A percentile compares a stretch with the other conserved stretches of the same genome.
Conservation (phyloP, 352 stramenopile genomes). For the Pythium scleroteichum region DNA sequence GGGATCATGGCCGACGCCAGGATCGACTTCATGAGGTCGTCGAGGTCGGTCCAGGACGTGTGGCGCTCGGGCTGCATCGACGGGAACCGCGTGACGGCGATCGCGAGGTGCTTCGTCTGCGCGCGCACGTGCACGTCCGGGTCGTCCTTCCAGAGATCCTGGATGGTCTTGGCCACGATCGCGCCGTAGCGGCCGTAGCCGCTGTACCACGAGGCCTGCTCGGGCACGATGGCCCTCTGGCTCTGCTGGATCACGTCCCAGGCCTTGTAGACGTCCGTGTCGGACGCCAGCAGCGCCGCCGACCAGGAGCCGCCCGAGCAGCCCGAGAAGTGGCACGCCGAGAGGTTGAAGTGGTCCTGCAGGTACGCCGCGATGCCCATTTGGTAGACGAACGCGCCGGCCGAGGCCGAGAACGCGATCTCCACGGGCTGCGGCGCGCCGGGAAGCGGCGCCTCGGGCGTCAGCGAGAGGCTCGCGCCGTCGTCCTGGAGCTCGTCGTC, state of each 20-base stretch:
- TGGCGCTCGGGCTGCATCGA: conserved; percentile 55
- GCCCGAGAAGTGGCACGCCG: conserved; percentile 40
- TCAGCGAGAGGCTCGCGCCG: conserved; percentile 11
- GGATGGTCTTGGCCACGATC: conserved; percentile 54
- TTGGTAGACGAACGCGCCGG: conserved; percentile 69
- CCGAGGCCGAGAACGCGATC: conserved; percentile 70
- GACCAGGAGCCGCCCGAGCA: conserved; percentile 47
- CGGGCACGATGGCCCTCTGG: conserved; percentile 41
- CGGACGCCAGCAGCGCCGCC: conserved; percentile 46
- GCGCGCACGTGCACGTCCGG: conserved; percentile 48
- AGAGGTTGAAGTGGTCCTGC: conserved; percentile 62
- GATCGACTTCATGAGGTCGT: conserved; percentile 70
- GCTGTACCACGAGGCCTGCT: conserved; percentile 55
- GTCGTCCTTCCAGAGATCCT: conserved; percentile 58
- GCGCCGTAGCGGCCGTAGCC: conserved; percentile 61
- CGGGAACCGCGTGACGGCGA: conserved; percentile 66
- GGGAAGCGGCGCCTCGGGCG: conserved; percentile 6
- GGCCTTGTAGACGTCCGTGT: conserved; percentile 46
- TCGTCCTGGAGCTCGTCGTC: conserved; percentile 39
- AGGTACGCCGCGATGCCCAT: conserved; percentile 73
- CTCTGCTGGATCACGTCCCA: conserved; percentile 58
- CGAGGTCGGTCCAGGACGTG: conserved; percentile 51
- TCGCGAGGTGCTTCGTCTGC: conserved; percentile 39
- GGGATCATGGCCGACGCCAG: conserved; percentile 64
- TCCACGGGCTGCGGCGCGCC: conserved; percentile 38